phyloP scores from a whole-genome alignment of 2,329 filamentous ascomycete genomes.

The Ophiosphaerella korrae region DNA sequence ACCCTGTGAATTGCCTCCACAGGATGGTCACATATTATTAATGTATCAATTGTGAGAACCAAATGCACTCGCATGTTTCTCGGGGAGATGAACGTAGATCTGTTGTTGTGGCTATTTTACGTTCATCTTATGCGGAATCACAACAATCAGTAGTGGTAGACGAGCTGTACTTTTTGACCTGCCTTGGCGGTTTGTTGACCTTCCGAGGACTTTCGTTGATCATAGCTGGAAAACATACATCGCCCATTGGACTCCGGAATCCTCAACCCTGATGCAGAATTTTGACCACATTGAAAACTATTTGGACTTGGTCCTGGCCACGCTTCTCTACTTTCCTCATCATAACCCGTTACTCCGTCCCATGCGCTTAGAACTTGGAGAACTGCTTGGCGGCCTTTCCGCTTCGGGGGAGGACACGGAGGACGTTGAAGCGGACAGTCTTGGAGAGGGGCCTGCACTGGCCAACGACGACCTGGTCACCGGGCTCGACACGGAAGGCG shows the following conservation, averaged over 20 bases:
- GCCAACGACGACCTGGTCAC: slow-evolving; percentile 98
- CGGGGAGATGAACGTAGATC: background rate
- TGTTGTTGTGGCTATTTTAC: background rate
- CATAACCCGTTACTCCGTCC: slow-evolving; percentile 38
- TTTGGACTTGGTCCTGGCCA: slow-evolving; percentile 34
- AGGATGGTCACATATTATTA: background rate
- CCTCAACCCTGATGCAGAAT: slow-evolving; percentile 49
- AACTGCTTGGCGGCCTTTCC: slow-evolving; percentile 98
- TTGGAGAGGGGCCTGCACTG: slow-evolving; percentile 99
- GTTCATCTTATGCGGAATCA: slow-evolving; percentile 5
- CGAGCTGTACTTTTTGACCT: slow-evolving; percentile 42
- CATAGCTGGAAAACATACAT: slow-evolving; percentile 49
- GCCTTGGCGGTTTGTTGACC: slow-evolving; percentile 44
- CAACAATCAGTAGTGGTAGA: slow-evolving; percentile 3
- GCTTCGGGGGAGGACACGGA: slow-evolving; percentile 95
- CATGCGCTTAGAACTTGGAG: slow-evolving; percentile 85
- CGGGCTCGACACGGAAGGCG: slow-evolving; percentile 99
- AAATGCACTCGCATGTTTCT: background rate
- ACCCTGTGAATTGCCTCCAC: no score
- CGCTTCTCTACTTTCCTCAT: slow-evolving; percentile 30
- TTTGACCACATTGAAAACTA: slow-evolving; percentile 43
- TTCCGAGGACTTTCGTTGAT: slow-evolving; percentile 48
- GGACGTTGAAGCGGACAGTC: slow-evolving; percentile 99
- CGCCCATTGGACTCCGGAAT: slow-evolving; percentile 47
- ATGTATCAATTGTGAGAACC: background rate